phyloP scores from a whole-genome alignment of 2,329 filamentous ascomycete species.

The Nemania bipapillata region DNA sequence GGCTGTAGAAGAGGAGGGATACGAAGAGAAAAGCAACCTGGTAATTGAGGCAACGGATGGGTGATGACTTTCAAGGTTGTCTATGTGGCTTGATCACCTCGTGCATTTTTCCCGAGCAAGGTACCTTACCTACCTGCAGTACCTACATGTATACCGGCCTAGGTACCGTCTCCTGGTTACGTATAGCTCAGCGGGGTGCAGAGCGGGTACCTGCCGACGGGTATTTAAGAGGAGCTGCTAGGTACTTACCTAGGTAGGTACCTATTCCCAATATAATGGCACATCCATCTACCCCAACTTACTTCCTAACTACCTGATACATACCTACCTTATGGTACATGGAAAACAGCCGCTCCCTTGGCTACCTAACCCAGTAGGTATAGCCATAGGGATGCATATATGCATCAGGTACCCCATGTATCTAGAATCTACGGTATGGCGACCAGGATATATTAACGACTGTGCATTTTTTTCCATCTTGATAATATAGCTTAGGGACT shows the following conservation, averaged over 20 bases:
- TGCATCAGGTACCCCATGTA: too few species aligned
- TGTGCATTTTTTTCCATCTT: too few species aligned
- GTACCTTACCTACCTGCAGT: slow-evolving; percentile 11
- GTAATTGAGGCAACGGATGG: slow-evolving; percentile 16
- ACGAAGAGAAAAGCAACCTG: background rate
- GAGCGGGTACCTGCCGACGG: slow-evolving; percentile 39
- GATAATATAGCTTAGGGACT: too few species aligned
- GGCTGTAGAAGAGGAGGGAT: slow-evolving; percentile 7
- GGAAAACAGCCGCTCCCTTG: background rate
- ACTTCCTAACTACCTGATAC: too few species aligned
- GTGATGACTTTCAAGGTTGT: slow-evolving; percentile 19
- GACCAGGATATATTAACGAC: too few species aligned
- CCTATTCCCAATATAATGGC: background rate
- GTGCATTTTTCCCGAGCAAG: slow-evolving; percentile 22
- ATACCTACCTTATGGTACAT: background rate
- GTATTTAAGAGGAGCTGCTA: slow-evolving; percentile 24
- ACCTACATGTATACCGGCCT: background rate
- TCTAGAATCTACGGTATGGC: too few species aligned
- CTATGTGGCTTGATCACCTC: slow-evolving; percentile 40
- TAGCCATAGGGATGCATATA: background rate
- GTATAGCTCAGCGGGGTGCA: slow-evolving; percentile 28
- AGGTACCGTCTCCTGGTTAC: background rate
- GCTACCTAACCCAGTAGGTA: background rate
- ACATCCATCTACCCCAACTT: background rate
- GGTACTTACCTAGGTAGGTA: slow-evolving; percentile 10